These are phyloP conservation scores for Psilocybe cyanescens DNA, from an alignment of 768 basidiomycete species.

Conservation along the genomic window DNA sequence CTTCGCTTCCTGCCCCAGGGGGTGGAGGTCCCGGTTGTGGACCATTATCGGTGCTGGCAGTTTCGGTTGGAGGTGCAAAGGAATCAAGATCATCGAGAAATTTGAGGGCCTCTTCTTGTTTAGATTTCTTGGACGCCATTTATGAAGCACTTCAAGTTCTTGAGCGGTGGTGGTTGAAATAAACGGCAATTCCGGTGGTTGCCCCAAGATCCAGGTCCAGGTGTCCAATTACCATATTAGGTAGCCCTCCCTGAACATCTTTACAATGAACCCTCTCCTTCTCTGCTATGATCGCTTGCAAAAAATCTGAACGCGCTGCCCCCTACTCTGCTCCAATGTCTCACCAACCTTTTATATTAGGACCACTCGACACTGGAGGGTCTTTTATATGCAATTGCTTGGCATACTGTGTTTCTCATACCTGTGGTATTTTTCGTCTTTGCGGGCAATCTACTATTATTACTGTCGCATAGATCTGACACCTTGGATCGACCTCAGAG, in stretches of 20 bases:
- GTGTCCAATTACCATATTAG: constrained; percentile 6
- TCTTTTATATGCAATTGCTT: too few species aligned
- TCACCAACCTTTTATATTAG: too few species aligned
- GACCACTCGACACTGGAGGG: too few species aligned
- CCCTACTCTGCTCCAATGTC: neutral
- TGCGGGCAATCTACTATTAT: too few species aligned
- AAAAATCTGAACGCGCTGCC: neutral
- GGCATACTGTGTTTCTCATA: too few species aligned
- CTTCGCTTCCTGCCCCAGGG: constrained; percentile 42
- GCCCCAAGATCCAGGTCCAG: constrained; percentile 2
- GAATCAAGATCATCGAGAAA: constrained; percentile 95
- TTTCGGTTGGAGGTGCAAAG: constrained; percentile 45
- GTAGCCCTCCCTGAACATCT: neutral
- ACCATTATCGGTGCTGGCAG: constrained; percentile 6
- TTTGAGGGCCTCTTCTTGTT: constrained; percentile 87
- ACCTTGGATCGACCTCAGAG: too few species aligned
- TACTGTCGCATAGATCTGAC: too few species aligned
- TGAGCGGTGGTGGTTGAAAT: constrained; percentile 2
- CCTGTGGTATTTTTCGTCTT: too few species aligned
- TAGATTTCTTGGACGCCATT: constrained; percentile 65
- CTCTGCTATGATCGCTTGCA: neutral
- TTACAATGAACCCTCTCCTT: too few species aligned
- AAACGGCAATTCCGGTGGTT: neutral
- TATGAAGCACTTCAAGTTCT: constrained; percentile 2
- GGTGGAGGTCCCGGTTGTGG: constrained; percentile 21